phyloP scores from a whole-genome alignment of 768 basidiomycete genomes.

The Kwoniella dejecticola region DNA sequence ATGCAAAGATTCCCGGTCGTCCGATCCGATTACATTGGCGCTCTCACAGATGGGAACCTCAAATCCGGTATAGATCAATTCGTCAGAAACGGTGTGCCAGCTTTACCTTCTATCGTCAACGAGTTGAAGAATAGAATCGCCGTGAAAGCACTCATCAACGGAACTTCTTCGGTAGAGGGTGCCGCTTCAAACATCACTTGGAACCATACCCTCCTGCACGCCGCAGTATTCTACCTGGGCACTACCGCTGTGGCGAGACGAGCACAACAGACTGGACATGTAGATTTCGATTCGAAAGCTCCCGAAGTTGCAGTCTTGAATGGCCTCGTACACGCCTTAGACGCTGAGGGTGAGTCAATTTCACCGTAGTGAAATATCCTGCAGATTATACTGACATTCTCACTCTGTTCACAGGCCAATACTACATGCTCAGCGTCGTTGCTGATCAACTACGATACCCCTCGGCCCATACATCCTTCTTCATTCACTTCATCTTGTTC shows the following conservation, averaged over 20 bases:
- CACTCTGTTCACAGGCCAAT: constrained; percentile 69
- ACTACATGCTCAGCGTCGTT: constrained; percentile 88
- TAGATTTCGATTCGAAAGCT: constrained; percentile 76
- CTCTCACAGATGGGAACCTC: constrained; percentile 77
- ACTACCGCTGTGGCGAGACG: constrained; percentile 86
- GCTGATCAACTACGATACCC: constrained; percentile 95
- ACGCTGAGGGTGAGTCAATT: constrained; percentile 75
- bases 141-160: constrained; percentile 57
- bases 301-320: constrained; percentile 82
- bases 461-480: constrained; percentile 98
- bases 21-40: constrained; percentile 83
- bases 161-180: constrained; percentile 32
- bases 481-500: constrained; percentile 83
- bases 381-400: constrained; percentile 7
- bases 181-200: constrained; percentile 63
- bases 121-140: constrained; percentile 73
- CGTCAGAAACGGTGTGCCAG: constrained; percentile 61
- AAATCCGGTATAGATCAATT: constrained; percentile 79
- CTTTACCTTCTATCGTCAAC: constrained; percentile 67
- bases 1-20: constrained; percentile 91
- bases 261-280: constrained; percentile 78
- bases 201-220: constrained; percentile 87
- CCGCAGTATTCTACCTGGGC: constrained; percentile 94
- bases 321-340: constrained; percentile 78
- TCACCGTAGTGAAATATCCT: not conserved